phyloP scores from a whole-genome alignment of 73 alveolate genomes.

The Breviolum minutum region DNA sequence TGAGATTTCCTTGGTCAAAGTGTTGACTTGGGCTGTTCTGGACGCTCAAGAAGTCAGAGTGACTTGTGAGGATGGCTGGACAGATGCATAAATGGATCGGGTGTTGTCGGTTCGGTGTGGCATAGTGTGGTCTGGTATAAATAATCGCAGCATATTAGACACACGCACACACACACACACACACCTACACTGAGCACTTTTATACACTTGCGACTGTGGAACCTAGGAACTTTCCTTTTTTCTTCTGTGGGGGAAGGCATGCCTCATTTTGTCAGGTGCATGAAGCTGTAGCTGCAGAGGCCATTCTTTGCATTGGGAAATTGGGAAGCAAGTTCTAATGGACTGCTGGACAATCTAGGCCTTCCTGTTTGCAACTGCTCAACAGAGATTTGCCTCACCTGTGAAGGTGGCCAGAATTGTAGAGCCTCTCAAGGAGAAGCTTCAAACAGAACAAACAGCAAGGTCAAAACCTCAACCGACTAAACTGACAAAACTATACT shows the following conservation, averaged over 20 bases:
- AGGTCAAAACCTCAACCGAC: not conserved
- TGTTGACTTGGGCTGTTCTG: not conserved
- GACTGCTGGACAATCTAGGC: no score
- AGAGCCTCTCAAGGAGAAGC: constrained; percentile 77
- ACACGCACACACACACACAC: no score
- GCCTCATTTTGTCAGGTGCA: constrained; percentile 16
- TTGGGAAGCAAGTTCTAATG: no score
- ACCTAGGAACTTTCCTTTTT: not conserved
- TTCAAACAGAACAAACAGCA: constrained; percentile 43
- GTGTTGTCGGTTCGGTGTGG: not conserved
- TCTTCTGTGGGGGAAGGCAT: not conserved
- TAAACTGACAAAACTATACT: not conserved
- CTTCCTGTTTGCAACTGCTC: no score
- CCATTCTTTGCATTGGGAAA: not conserved
- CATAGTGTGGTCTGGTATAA: no score
- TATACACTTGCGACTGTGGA: no score
- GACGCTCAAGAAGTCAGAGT: not conserved
- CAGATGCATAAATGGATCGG: not conserved
- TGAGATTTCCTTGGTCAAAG: not conserved
- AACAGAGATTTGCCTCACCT: not conserved
- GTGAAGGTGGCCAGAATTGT: constrained; percentile 63
- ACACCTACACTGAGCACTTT: no score
- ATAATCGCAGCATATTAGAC: no score
- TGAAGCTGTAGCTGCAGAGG: constrained; percentile 82
- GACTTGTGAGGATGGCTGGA: not conserved